A percentile compares a stretch with the other conserved stretches of the same genome.
Evolutionary conservation across 768 basidiomycete genomes (phyloP).

Genomic region (Xanthoconium purpureum): DNA sequence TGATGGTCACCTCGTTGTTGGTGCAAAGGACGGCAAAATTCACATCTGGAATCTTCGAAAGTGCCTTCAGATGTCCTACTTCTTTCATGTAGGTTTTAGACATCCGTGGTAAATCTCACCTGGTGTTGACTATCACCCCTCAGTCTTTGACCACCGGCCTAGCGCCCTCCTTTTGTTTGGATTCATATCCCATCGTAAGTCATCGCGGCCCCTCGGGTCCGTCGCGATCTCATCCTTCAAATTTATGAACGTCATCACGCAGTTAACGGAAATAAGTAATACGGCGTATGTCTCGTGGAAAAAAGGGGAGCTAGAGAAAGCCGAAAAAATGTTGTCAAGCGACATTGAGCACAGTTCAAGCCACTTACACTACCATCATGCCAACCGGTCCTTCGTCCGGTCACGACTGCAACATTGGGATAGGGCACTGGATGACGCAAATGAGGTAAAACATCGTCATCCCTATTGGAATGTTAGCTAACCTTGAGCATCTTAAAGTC

Average conservation of each 20-base stretch:
- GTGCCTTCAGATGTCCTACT: constrained; percentile 9
- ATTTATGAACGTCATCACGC: neutral
- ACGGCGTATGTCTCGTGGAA: constrained; percentile 10
- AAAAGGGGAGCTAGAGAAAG: neutral
- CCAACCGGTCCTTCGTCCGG: constrained; percentile 17
- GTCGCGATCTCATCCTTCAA: constrained; percentile 1
- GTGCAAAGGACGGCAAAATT: constrained; percentile 5
- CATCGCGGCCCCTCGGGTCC: neutral
- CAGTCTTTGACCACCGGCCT: constrained; percentile 10
- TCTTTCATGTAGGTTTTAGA: constrained; percentile 5
- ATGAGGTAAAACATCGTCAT: constrained; percentile 1
- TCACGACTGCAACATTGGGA: constrained; percentile 6
- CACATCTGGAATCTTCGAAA: constrained; percentile 15
- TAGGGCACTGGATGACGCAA: constrained; percentile 11
- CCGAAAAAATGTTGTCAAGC: constrained; percentile 14
- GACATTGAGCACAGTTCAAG: constrained; percentile 6
- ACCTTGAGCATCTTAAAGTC: constrained; percentile 6
- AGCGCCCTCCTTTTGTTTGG: neutral
- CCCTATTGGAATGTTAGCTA: neutral
- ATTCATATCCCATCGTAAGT: constrained; percentile 6
- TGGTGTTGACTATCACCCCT: neutral
- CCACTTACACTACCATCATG: neutral
- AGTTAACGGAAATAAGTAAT: constrained; percentile 16
- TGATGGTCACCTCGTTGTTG: constrained; percentile 7
- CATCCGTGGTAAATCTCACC: neutral